Evolutionary conservation across 73 alveolate genomes (phyloP).

Genomic region (Blepharisma stoltei): DNA sequence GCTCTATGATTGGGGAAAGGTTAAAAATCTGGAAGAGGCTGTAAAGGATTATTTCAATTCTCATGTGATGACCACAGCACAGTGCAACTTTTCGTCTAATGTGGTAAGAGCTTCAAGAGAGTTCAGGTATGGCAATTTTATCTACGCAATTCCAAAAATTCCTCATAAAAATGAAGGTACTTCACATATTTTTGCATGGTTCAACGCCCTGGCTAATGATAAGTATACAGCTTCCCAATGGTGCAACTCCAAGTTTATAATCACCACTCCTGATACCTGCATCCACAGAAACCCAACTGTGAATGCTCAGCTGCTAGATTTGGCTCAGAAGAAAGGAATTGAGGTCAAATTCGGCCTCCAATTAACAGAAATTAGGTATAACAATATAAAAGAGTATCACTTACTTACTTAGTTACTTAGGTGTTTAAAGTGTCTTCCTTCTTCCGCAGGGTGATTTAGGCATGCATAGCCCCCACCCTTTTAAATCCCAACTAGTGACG

Average conservation of each 20-base stretch:
- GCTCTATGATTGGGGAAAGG: slow-evolving; percentile 3
- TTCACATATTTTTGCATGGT: slow-evolving; percentile 18
- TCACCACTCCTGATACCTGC: slow-evolving; percentile 24
- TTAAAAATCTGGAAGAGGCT: neutral
- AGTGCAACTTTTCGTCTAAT: neutral
- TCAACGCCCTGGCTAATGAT: slow-evolving; percentile 16
- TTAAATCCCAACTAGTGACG: too few species aligned
- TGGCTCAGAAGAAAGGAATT: slow-evolving; percentile 18
- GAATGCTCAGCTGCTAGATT: neutral
- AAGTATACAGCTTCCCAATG: neutral
- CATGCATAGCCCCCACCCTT: too few species aligned
- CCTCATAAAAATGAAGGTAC: slow-evolving; percentile 32
- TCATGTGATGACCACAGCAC: slow-evolving; percentile 14
- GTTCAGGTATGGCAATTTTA: slow-evolving; percentile 25
- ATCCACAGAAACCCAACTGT: slow-evolving; percentile 22
- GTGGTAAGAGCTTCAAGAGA: neutral
- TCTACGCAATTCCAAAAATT: slow-evolving; percentile 21
- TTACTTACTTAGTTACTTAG: too few species aligned
- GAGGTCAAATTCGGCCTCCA: neutral
- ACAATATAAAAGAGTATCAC: neutral
- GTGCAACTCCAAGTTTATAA: slow-evolving; percentile 17
- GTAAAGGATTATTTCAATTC: slow-evolving; percentile 27
- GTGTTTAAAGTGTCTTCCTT: too few species aligned
- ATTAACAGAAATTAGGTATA: slow-evolving; percentile 25
- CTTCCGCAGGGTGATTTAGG: too few species aligned